These are phyloP conservation scores for Diutina siamensis DNA, from an alignment of 1,139 yeast species.

Conservation along the genomic window DNA sequence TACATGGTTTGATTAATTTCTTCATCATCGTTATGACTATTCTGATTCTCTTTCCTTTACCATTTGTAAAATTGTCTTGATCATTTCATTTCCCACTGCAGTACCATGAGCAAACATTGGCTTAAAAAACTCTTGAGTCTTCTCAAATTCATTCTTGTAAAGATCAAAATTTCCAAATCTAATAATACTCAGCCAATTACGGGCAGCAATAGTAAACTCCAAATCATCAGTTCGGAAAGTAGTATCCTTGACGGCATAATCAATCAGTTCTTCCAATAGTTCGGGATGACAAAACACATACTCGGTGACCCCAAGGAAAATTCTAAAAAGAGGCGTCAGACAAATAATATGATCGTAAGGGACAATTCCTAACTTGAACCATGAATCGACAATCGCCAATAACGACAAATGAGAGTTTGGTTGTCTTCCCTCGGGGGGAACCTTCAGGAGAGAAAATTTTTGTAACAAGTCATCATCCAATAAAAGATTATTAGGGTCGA, in stretches of 20 bases:
- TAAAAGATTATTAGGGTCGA: conserved; percentile 43
- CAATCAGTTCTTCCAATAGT: conserved; percentile 64
- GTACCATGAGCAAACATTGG: conserved; percentile 88
- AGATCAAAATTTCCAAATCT: conserved; percentile 64
- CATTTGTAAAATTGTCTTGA: conserved; percentile 59
- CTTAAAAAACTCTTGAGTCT: conserved; percentile 67
- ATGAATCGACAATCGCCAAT: conserved; percentile 85
- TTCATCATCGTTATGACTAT: too few species aligned
- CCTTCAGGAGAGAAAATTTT: conserved; percentile 65
- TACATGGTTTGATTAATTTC: too few species aligned
- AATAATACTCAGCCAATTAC: conserved; percentile 79
- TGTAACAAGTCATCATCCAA: conserved; percentile 74
- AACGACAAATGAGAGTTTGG: conserved; percentile 87
- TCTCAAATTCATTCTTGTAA: conserved; percentile 63
- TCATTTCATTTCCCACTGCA: conserved; percentile 91
- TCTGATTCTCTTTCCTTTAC: conserved; percentile 28
- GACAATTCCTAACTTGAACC: conserved; percentile 74
- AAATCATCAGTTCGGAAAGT: conserved; percentile 76
- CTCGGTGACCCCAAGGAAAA: conserved; percentile 89
- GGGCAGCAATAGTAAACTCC: conserved; percentile 73
- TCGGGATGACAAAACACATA: conserved; percentile 80
- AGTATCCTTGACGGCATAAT: conserved; percentile 55
- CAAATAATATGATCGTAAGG: conserved; percentile 97
- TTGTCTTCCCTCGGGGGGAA: conserved; percentile 57
- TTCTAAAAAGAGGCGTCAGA: conserved; percentile 84